Evolutionary conservation across 1,284 basidiomycete genomes (phyloP), one percentile per base, ranked within the genome.

Genomic region (Cystobasidiaceae sp.): DNA sequence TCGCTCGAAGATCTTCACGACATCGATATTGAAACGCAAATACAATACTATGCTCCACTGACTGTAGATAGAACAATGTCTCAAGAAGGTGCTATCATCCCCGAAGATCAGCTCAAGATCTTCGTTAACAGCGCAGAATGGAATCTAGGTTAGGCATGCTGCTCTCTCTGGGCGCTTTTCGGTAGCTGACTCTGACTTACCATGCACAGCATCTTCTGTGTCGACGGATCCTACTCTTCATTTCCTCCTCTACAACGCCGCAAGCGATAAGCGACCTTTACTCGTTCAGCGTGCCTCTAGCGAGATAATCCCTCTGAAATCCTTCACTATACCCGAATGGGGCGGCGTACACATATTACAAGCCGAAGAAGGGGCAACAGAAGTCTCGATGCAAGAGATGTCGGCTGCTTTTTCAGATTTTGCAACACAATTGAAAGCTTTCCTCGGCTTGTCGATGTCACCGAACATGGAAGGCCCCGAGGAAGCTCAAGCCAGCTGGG

Each of bases 111-210:
- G 71, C 81, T 93, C 64, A 90, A 87, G 23, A 84, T 92, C 0
- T 98, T 98, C 73, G 82, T 98, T 60, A 98, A 98, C 74, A 91
- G 91, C 2, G 93, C 92, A 15, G 88, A 93, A 74, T 98, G 94
- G 94, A 89, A 86, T 15, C 77, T 98, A 45, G 90, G 91, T 93
- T 72, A 76, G 82, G 76, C 32, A 48, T 41, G 30, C 37, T 28
- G 9, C 65, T 70, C 43, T 48, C 32, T 33, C 9, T 49, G 11
- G 32, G 9, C 19, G 15, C 33, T 0, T 56, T 32, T 63, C 49
- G 9, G 9, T 28, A 9, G 50, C 50, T 58, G 52, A 34, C 1
- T n/a, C 11, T 27, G 25, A 21, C 32, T 63, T 9, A 59, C 43
- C 11, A 6, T 15, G 11, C 37, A 39, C 69, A 90, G 89, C 89